Evolutionary conservation across 495 filamentous ascomycete species (phyloP).

Genomic region (Penicillium argentinense): DNA sequence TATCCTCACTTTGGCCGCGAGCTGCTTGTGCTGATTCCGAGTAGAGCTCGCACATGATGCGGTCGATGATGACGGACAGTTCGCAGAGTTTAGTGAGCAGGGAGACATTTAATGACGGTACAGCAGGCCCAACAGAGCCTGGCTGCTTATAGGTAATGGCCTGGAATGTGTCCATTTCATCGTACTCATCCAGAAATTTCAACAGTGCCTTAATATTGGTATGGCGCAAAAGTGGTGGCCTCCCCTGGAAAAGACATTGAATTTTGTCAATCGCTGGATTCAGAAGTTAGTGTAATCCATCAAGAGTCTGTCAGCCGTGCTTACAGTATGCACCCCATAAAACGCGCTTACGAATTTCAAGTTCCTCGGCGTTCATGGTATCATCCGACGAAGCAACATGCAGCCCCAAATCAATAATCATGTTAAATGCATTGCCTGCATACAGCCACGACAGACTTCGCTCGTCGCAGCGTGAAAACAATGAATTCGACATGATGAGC

Average conservation of each 20-base stretch:
- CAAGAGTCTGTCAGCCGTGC: too few species aligned
- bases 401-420: conserved; percentile 48
- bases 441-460: conserved; percentile 47
- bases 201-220: conserved; percentile 29
- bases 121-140: conserved; percentile 1
- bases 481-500: conserved; percentile 38
- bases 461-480: conserved; percentile 41
- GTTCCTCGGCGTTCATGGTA: conserved; percentile 35
- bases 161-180: conserved; percentile 35
- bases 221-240: conserved; percentile 30
- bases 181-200: conserved; percentile 32
- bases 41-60: conserved; percentile 30
- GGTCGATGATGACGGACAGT: conserved; percentile 31
- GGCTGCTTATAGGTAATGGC: conserved; percentile 20
- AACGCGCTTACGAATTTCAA: conserved; percentile 42
- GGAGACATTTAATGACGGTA: conserved; percentile 30
- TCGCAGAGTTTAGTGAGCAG: conserved; percentile 31
- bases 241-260: conserved; percentile 35
- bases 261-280: conserved; percentile 32
- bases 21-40: conserved; percentile 25
- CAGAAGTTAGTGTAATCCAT: background rate
- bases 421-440: conserved; percentile 42
- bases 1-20: conserved; percentile 11
- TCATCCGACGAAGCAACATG: conserved; percentile 30
- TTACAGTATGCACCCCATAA: conserved; percentile 44